A percentile compares a stretch with the other conserved stretches of the same genome.
phyloP scores from a whole-genome alignment of 2,329 filamentous ascomycete genomes.

The Curvularia spicifera region DNA sequence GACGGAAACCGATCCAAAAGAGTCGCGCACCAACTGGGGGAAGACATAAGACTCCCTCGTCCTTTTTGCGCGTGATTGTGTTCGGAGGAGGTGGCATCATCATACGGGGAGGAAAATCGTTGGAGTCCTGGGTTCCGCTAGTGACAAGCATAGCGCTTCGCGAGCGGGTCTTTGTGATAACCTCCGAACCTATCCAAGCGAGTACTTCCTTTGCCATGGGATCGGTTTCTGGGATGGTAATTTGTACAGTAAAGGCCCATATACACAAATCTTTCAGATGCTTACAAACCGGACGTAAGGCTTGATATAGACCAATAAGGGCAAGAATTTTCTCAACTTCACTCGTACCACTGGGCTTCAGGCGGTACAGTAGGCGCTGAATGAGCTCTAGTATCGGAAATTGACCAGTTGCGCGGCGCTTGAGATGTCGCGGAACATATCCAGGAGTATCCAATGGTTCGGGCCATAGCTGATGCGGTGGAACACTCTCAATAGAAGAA shows the following conservation, averaged over 20 bases:
- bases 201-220: conserved; percentile 35
- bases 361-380: conserved; percentile 33
- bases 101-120: conserved; percentile 10
- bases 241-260: conserved; percentile 30
- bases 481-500: neutral
- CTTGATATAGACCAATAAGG: conserved; percentile 34
- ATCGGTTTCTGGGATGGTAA: conserved; percentile 34
- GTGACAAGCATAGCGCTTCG: conserved; percentile 34
- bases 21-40: conserved; percentile 32
- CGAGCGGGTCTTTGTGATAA: conserved; percentile 31
- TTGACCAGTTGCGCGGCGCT: conserved; percentile 22
- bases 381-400: conserved; percentile 40
- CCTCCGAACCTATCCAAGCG: conserved; percentile 35
- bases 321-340: conserved; percentile 35
- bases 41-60: conserved; percentile 22
- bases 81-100: neutral
- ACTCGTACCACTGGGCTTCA: conserved; percentile 23
- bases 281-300: conserved; percentile 24
- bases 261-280: conserved; percentile 26
- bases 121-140: conserved; percentile 18
- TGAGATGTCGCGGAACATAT: conserved; percentile 33
- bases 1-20: conserved; percentile 42
- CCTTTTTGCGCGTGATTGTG: neutral
- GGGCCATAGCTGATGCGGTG: conserved; percentile 23
- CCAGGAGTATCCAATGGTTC: conserved; percentile 37